Conservation (phyloP, 139 green algal species). For the Picochlorum sp. region DNA sequence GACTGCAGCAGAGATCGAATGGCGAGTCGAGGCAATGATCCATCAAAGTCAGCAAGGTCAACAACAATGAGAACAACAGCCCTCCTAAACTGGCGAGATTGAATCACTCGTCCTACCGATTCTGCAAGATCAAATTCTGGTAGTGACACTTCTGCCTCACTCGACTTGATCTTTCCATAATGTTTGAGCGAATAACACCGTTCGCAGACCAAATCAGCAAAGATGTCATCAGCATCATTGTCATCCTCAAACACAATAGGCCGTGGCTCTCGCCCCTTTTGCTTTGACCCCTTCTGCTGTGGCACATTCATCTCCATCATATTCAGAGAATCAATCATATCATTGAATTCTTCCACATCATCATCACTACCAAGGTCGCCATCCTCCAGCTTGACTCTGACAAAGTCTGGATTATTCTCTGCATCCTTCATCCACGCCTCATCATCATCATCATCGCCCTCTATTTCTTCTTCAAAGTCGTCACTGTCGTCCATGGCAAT, state of each 20-base stretch:
- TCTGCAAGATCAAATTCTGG: slow-evolving; percentile 75
- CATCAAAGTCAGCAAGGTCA: slow-evolving; percentile 65
- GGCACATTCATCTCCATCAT: background rate
- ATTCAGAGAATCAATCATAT: background rate
- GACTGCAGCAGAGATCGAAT: slow-evolving; percentile 26
- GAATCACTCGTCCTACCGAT: slow-evolving; percentile 71
- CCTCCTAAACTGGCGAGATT: slow-evolving; percentile 60
- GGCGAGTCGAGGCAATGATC: slow-evolving; percentile 72
- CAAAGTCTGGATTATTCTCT: background rate
- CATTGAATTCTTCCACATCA: background rate
- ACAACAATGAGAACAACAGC: slow-evolving; percentile 84
- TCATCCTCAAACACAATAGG: background rate
- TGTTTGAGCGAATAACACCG: slow-evolving; percentile 82
- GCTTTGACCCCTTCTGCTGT: background rate
- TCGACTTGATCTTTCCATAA: slow-evolving; percentile 62
- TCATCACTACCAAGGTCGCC: background rate
- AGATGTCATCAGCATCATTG: slow-evolving; percentile 15
- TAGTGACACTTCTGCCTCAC: slow-evolving; percentile 46
- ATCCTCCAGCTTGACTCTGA: background rate
- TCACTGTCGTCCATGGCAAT: background rate
- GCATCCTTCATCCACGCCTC: slow-evolving; percentile 2
- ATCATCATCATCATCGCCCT: background rate
- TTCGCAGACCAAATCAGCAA: slow-evolving; percentile 61
- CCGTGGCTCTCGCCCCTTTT: background rate
- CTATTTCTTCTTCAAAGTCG: background rate